These are phyloP conservation scores for Aegle marmelos DNA, from an alignment of 345 rosid genomes.

Conservation along the genomic window DNA sequence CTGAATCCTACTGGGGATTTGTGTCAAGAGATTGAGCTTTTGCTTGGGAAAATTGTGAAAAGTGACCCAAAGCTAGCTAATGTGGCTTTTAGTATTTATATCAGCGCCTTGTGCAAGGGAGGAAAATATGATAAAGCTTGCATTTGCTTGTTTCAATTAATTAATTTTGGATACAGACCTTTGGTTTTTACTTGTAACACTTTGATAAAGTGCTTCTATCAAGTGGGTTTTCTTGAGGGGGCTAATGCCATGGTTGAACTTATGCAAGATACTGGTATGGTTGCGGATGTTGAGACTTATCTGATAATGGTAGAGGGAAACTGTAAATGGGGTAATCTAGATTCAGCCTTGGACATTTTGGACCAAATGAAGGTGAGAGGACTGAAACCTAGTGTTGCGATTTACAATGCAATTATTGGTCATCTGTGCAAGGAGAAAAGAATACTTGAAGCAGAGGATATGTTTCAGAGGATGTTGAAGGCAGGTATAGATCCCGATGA, in stretches of 20 bases:
- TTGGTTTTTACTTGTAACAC: constrained; percentile 52
- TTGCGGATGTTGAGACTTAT: constrained; percentile 54
- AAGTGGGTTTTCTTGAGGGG: constrained; percentile 37
- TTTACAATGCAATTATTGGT: constrained; percentile 53
- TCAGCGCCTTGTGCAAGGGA: constrained; percentile 50
- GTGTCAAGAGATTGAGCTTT: constrained; percentile 38
- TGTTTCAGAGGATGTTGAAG: constrained; percentile 57
- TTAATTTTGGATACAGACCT: constrained; percentile 44
- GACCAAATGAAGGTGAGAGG: constrained; percentile 53
- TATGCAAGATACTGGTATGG: constrained; percentile 42
- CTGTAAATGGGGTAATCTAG: constrained; percentile 43
- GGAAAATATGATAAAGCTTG: constrained; percentile 39
- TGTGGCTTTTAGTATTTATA: constrained; percentile 45
- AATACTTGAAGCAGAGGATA: constrained; percentile 52
- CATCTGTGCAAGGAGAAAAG: constrained; percentile 42
- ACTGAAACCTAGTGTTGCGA: constrained; percentile 55
- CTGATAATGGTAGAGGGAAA: constrained; percentile 46
- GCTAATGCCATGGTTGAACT: constrained; percentile 34
- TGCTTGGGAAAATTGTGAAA: constrained; percentile 44
- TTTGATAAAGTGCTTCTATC: constrained; percentile 46
- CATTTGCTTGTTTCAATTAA: constrained; percentile 35
- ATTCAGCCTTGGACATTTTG: constrained; percentile 39
- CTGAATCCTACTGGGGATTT: constrained; percentile 20
- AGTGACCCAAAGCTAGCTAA: constrained; percentile 38
- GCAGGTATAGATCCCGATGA: constrained; percentile 69